Base-by-base conservation (phyloP, 441 rosid genomes). In the Pelargonium fulgidum region DNA sequence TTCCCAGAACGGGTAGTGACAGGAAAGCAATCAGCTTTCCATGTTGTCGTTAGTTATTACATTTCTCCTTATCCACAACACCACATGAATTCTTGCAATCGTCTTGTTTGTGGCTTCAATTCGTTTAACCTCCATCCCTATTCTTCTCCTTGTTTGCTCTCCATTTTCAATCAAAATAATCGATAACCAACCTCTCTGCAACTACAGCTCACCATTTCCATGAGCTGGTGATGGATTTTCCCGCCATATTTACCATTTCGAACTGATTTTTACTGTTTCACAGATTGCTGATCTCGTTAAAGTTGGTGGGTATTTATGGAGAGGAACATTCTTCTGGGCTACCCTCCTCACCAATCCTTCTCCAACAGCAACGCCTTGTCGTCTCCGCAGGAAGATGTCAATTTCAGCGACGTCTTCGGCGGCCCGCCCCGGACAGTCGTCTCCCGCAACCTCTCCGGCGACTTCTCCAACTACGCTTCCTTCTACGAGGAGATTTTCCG, bases 391-490 rank as follows among this genome's bases (percentile, higher is more conserved):
- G 65, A 86, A 3, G 96, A 89, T 77, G 39, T 88, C 42, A 95
- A 93, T 76, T 93, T 91, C 74, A 72, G 73, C 1, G 99, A 90
- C 17, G 99, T 94, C 33, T 94, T 94, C 64, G 97, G 99, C 7
- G 99, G 97, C 22, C 97, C 96, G 2, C 99, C 97, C 1, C 24
- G 24, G 24, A 22, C 24, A 0, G 24, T 22, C 24, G 24, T 22
- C 24, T 22, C 24, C 24, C 24, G 62, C 9, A 56, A 17, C 19
- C 8, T 56, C 10, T 56, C 62, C 62, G 62, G 11, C 22, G 62
- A 56, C 20, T 56, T 56, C 26, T 16, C 62, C 24, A 56, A 8
- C 62, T 56, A 22, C 24, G 0, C 26, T 19, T 56, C 62, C 62
- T 56, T 56, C 62, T 56, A 56, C 62, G 62, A 56, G 62, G 62